Percentiles rank a stretch among this genome's conserved stretches.
Evolutionary conservation across 2,329 filamentous ascomycete genomes (phyloP).

Genomic region (Zalaria sp.): DNA sequence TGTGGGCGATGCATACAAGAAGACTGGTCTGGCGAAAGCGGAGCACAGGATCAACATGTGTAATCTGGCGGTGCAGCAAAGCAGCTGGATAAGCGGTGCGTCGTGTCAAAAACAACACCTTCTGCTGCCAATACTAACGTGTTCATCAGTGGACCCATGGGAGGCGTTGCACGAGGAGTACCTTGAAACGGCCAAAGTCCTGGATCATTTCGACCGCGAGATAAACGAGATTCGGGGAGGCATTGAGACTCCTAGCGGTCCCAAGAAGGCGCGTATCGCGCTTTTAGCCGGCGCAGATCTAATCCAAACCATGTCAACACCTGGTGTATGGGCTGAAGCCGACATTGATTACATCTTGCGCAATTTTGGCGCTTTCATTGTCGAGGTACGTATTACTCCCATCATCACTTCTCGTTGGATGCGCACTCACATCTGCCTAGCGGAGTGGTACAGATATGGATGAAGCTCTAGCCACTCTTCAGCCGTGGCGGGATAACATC

Average conservation of each 20-base stretch:
- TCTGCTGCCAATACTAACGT: not conserved
- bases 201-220: constrained; percentile 84
- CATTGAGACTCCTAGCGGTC: constrained; percentile 54
- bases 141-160: constrained; percentile 59
- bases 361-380: constrained; percentile 69
- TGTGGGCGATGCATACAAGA: constrained; percentile 65
- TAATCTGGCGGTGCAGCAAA: constrained; percentile 62
- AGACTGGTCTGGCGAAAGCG: constrained; percentile 61
- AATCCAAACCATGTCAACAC: constrained; percentile 38
- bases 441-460: constrained; percentile 79
- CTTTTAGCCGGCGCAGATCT: constrained; percentile 58
- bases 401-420: not conserved
- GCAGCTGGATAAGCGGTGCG: constrained; percentile 53
- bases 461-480: constrained; percentile 67
- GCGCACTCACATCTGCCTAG: constrained; percentile 70
- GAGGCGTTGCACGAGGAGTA: constrained; percentile 78
- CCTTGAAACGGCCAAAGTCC: constrained; percentile 73
- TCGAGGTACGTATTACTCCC: constrained; percentile 27
- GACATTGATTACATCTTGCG: constrained; percentile 83
- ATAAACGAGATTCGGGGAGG: constrained; percentile 70
- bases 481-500: constrained; percentile 74
- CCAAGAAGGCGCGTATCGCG: constrained; percentile 58
- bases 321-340: constrained; percentile 61
- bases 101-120: not conserved
- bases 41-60: constrained; percentile 76